Evolutionary conservation across 2,329 filamentous ascomycete genomes (phyloP).

Genomic region (Curvularia lunata): DNA sequence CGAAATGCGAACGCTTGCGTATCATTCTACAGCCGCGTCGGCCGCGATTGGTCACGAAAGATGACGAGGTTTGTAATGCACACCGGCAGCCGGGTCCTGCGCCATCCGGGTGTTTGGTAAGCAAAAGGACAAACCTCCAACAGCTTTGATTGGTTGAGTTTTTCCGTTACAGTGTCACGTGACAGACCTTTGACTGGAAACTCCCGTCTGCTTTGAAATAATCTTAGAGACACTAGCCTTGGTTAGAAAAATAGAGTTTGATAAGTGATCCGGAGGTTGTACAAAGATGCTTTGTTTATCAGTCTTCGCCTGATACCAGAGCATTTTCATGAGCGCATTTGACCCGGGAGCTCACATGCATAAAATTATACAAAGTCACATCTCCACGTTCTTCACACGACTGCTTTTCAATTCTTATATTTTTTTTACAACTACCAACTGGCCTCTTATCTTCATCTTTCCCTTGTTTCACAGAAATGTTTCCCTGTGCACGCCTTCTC

Average conservation of each 20-base stretch:
- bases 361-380: neutral
- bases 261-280: neutral
- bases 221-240: neutral
- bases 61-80: slow-evolving; percentile 11
- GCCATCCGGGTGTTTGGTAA: slow-evolving; percentile 8
- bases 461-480: slow-evolving; percentile 2
- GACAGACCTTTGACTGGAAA: neutral
- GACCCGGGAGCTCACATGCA: neutral
- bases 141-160: neutral
- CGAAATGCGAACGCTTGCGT: neutral
- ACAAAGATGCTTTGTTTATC: neutral
- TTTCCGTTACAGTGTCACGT: neutral
- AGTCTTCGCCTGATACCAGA: neutral
- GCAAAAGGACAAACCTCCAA: neutral
- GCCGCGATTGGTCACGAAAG: neutral
- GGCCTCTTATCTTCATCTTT: neutral
- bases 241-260: neutral
- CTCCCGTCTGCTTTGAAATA: neutral
- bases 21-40: neutral
- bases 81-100: neutral
- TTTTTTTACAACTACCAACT: neutral
- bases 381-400: neutral
- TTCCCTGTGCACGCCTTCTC: slow-evolving; percentile 15
- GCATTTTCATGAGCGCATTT: neutral
- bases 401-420: neutral